A percentile compares a stretch with the other conserved stretches of the same genome.
These are phyloP conservation scores for Orbilia quercus DNA, from an alignment of 2,329 filamentous ascomycete genomes.

Conservation along the genomic window DNA sequence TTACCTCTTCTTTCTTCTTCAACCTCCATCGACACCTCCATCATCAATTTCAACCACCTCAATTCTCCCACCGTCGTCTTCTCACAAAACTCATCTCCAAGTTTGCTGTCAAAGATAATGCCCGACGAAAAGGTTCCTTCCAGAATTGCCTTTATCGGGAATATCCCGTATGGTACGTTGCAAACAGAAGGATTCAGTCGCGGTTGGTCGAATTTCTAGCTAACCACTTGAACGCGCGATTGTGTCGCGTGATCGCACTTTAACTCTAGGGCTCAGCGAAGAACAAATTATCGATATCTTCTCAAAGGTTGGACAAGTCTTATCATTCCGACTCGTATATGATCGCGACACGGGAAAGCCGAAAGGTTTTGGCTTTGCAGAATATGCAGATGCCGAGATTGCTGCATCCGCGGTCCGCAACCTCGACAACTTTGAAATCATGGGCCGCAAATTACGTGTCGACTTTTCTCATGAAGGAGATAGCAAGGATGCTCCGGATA, in stretches of 20 bases:
- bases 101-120: conserved; percentile 15
- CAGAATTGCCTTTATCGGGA: conserved; percentile 60
- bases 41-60: conserved; percentile 4
- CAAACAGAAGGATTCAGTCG: conserved; percentile 6
- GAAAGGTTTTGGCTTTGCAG: conserved; percentile 76
- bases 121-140: conserved; percentile 56
- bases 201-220: conserved; percentile 10
- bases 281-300: conserved; percentile 76
- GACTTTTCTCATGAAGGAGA: conserved; percentile 78
- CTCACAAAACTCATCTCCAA: neutral
- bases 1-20: conserved; percentile 26
- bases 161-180: conserved; percentile 60
- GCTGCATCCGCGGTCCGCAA: conserved; percentile 76
- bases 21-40: conserved; percentile 16
- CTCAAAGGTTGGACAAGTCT: conserved; percentile 73
- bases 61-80: neutral
- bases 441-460: conserved; percentile 74
- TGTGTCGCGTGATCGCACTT: conserved; percentile 46
- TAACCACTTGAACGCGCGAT: conserved; percentile 44
- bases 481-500: conserved; percentile 66
- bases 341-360: conserved; percentile 76
- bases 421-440: conserved; percentile 75
- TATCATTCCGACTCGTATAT: conserved; percentile 75
- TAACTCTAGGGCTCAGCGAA: conserved; percentile 70
- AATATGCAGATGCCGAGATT: conserved; percentile 75